phyloP scores from a whole-genome alignment of 225 moss, liverwort and hornwort genomes.

The Polytrichum commune region DNA sequence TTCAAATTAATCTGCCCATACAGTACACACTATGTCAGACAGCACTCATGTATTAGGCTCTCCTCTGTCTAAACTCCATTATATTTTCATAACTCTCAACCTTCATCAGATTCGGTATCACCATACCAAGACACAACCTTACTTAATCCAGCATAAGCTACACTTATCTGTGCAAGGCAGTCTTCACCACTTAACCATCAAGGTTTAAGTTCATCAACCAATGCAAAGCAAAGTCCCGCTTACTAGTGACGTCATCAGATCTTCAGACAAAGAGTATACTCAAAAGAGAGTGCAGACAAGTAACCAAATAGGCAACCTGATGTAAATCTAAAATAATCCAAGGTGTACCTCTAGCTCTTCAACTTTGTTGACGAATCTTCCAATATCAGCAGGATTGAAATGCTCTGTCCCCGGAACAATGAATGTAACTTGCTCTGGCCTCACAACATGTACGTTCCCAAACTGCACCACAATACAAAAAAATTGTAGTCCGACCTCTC shows the following conservation, averaged over 20 bases:
- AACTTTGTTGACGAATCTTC: constrained; percentile 53
- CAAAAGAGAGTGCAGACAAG: neutral
- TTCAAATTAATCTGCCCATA: no score
- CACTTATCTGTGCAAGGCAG: no score
- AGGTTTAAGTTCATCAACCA: constrained; percentile 3
- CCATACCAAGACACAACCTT: no score
- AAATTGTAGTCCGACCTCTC: no score
- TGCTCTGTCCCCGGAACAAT: constrained; percentile 67
- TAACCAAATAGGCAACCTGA: neutral
- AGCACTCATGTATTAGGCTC: no score
- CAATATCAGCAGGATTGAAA: constrained; percentile 58
- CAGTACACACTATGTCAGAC: no score
- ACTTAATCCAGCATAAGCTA: no score
- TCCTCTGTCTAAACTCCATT: no score
- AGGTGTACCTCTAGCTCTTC: constrained; percentile 59
- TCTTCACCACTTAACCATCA: no score
- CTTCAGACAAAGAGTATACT: neutral
- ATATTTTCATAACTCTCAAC: no score
- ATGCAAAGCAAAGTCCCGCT: constrained; percentile 8
- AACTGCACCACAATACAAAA: constrained; percentile 33
- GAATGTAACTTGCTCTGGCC: constrained; percentile 77
- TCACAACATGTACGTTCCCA: constrained; percentile 67
- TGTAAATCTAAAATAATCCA: neutral
- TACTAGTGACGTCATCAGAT: neutral
- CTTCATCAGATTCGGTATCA: no score